phyloP scores from a whole-genome alignment of 2,329 filamentous ascomycete species.

The Trichoderma atrobrunneum region DNA sequence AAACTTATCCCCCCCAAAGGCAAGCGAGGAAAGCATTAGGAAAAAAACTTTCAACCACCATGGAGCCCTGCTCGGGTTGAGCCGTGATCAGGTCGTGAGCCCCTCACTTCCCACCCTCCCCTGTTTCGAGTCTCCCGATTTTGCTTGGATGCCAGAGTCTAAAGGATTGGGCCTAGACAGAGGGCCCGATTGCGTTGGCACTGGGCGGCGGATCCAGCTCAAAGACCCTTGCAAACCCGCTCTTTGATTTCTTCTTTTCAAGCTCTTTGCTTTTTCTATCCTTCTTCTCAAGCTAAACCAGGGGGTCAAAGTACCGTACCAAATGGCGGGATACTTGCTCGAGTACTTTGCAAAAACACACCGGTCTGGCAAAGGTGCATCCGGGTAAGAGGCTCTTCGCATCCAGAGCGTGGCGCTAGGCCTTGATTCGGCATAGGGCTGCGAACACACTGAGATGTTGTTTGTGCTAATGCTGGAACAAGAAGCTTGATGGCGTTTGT shows the following conservation, averaged over 20 bases:
- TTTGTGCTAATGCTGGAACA: slow-evolving; percentile 7
- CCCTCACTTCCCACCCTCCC: not conserved
- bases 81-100: slow-evolving; percentile 7
- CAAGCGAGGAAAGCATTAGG: not conserved
- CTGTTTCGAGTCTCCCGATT: not conserved
- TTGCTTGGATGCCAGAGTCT: not conserved
- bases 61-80: slow-evolving; percentile 5
- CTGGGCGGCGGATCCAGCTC: not conserved
- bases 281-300: not conserved
- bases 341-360: not conserved
- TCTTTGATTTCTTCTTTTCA: not conserved
- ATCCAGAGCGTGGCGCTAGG: slow-evolving; percentile 13
- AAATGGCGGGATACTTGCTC: not conserved
- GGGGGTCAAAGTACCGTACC: not conserved
- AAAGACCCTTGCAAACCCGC: slow-evolving; percentile 4
- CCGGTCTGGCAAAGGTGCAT: slow-evolving; percentile 6
- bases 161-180: not conserved
- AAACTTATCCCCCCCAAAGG: not conserved
- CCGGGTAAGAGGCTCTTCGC: slow-evolving; percentile 11
- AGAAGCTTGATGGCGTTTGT: slow-evolving; percentile 2
- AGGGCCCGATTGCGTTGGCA: not conserved
- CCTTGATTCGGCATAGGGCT: not conserved
- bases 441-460: not conserved
- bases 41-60: not conserved
- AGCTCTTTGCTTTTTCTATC: not conserved